Evolutionary conservation across 1,284 basidiomycete species (phyloP).

Genomic region (Ceratobasidium sp.): DNA sequence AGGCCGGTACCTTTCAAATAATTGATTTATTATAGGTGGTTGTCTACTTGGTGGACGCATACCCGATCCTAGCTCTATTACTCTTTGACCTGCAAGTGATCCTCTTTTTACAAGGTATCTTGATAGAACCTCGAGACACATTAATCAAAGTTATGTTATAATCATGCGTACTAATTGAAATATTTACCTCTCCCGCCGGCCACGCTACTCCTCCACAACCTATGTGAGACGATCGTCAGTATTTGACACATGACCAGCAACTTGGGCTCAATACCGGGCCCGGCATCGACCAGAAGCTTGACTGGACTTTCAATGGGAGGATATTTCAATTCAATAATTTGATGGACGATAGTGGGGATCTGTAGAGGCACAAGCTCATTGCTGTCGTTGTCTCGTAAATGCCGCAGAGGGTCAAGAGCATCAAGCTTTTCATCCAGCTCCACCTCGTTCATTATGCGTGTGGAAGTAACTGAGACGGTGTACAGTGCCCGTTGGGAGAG

Average conservation of each 20-base stretch:
- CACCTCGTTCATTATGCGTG: slow-evolving; percentile 49
- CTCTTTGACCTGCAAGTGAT: slow-evolving; percentile 66
- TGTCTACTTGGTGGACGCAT: neutral
- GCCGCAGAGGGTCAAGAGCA: slow-evolving; percentile 71
- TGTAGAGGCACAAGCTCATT: slow-evolving; percentile 62
- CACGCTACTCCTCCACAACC: slow-evolving; percentile 94
- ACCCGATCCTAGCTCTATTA: slow-evolving; percentile 81
- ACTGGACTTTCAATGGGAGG: slow-evolving; percentile 35
- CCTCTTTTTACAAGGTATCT: slow-evolving; percentile 73
- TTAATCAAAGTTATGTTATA: slow-evolving; percentile 22
- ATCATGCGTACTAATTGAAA: slow-evolving; percentile 50
- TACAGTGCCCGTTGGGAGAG: neutral
- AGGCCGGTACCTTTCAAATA: slow-evolving; percentile 80
- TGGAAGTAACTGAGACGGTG: neutral
- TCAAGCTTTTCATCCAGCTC: slow-evolving; percentile 70
- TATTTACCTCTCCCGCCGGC: slow-evolving; percentile 87
- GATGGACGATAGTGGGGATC: slow-evolving; percentile 39
- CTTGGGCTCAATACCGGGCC: slow-evolving; percentile 22
- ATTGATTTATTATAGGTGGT: neutral
- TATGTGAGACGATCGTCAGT: slow-evolving; percentile 74
- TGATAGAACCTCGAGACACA: slow-evolving; percentile 73
- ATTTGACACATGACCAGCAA: slow-evolving; percentile 60
- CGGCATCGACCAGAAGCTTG: slow-evolving; percentile 32
- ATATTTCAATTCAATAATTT: slow-evolving; percentile 35
- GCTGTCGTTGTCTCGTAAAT: slow-evolving; percentile 64